Percentiles rank a stretch among this genome's conserved stretches.
These are phyloP conservation scores for Claviceps sorghi DNA, from an alignment of 2,329 filamentous ascomycete genomes.

Conservation along the genomic window DNA sequence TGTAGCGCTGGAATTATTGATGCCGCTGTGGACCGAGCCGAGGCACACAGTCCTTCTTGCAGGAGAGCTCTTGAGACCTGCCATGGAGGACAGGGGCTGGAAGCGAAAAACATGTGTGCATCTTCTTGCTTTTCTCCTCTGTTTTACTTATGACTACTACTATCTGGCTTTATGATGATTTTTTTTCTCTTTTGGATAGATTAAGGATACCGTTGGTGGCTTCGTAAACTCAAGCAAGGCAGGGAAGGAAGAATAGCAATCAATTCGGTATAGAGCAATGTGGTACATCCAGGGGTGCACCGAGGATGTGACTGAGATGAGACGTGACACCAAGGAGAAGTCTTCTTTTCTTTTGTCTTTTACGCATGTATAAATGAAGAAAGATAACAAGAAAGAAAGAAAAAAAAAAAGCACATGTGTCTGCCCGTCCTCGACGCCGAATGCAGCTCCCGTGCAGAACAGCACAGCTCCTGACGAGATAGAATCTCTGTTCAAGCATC, in stretches of 20 bases:
- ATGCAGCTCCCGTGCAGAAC: no score
- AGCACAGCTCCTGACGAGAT: no score
- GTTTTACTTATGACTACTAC: not conserved
- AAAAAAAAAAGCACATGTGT: no score
- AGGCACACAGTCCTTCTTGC: no score
- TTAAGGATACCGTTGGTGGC: not conserved
- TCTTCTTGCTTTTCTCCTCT: not conserved
- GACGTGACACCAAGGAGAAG: no score
- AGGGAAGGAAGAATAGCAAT: not conserved
- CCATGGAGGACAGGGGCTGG: not conserved
- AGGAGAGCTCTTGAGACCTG: no score
- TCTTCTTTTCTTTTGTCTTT: no score
- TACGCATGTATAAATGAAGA: no score
- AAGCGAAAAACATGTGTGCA: not conserved
- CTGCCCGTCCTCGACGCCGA: no score
- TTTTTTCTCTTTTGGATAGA: constrained; percentile 6
- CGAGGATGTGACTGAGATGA: no score
- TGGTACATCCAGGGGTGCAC: not conserved
- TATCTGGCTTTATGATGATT: not conserved
- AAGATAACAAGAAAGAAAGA: no score
- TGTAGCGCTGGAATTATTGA: not conserved
- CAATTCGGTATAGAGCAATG: not conserved
- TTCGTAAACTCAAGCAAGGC: not conserved
- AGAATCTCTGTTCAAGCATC: not conserved
- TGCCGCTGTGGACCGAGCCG: no score